These are phyloP conservation scores for Elasticomyces elasticus DNA, from an alignment of 495 filamentous ascomycete genomes.

Conservation along the genomic window DNA sequence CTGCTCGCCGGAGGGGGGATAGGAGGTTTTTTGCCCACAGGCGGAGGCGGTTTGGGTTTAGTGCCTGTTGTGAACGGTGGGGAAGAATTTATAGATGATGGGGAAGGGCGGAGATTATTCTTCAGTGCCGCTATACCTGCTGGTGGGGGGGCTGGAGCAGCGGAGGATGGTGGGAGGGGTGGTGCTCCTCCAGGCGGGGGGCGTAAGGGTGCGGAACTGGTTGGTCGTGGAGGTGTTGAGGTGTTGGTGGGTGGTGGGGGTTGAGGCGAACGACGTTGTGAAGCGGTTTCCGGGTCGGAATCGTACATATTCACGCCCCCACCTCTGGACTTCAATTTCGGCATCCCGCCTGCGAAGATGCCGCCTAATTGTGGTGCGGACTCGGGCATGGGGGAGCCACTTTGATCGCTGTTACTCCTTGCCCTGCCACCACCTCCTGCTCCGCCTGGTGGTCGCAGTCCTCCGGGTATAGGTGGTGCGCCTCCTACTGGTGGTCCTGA, in stretches of 20 bases:
- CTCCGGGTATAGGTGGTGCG: constrained; percentile 78
- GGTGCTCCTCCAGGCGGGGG: constrained; percentile 47
- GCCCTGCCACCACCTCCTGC: constrained; percentile 50
- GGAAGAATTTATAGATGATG: constrained; percentile 15
- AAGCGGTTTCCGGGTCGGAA: constrained; percentile 61
- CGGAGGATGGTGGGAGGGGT: constrained; percentile 61
- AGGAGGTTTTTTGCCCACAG: constrained; percentile 37
- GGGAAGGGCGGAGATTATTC: constrained; percentile 31
- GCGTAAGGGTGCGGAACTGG: constrained; percentile 51
- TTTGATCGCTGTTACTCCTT: constrained; percentile 73
- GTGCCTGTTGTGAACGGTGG: neutral
- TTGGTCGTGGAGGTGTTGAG: constrained; percentile 33
- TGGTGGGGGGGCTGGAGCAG: constrained; percentile 41
- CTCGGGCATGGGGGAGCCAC: constrained; percentile 36
- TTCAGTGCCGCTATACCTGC: constrained; percentile 29
- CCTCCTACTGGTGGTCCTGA: constrained; percentile 53
- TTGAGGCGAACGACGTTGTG: too few species aligned
- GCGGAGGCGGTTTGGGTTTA: constrained; percentile 33
- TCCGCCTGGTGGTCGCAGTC: constrained; percentile 65
- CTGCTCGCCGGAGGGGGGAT: constrained; percentile 41
- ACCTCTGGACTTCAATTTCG: constrained; percentile 76
- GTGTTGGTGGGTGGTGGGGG: constrained; percentile 4
- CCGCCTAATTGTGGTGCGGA: constrained; percentile 76
- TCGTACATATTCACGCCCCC: constrained; percentile 84
- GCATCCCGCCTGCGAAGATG: constrained; percentile 88